Evolutionary conservation across 805 yeast species (phyloP).

Genomic region (Kodamaea kakaduensis): DNA sequence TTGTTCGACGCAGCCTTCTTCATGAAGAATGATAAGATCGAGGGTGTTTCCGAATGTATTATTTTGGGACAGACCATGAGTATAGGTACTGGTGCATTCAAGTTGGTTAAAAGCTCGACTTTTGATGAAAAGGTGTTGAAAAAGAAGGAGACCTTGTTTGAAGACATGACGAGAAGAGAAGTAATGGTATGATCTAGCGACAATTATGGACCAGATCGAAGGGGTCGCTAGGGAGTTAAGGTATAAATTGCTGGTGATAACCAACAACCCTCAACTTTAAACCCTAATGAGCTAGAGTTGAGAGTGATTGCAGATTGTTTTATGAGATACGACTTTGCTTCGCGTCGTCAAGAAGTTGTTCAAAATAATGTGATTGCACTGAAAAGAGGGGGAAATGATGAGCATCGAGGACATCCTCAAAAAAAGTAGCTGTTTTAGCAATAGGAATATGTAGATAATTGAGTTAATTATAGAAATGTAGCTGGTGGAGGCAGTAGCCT

Average conservation of each 20-base stretch:
- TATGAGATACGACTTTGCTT: neutral
- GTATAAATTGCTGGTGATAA: no score
- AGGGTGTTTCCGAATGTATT: slow-evolving; percentile 97
- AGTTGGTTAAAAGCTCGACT: slow-evolving; percentile 62
- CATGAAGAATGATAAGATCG: slow-evolving; percentile 92
- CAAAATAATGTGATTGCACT: no score
- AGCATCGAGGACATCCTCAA: no score
- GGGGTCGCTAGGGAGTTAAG: no score
- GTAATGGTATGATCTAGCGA: neutral
- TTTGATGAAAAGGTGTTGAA: slow-evolving; percentile 41
- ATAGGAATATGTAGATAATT: no score
- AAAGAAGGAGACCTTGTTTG: slow-evolving; percentile 45
- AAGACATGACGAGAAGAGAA: slow-evolving; percentile 22
- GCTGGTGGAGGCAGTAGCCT: no score
- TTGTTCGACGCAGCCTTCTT: slow-evolving; percentile 96
- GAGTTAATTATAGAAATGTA: no score
- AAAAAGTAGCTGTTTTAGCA: no score
- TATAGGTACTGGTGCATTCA: slow-evolving; percentile 96
- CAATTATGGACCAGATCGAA: slow-evolving; percentile 1
- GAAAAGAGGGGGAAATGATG: no score
- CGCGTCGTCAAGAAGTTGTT: neutral
- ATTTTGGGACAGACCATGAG: slow-evolving; percentile 97
- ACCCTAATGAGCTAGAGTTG: neutral
- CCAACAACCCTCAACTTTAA: neutral
- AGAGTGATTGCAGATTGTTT: neutral